Evolutionary conservation across 1,284 basidiomycete genomes (phyloP).

Genomic region (Boletellus dicymbophilus): DNA sequence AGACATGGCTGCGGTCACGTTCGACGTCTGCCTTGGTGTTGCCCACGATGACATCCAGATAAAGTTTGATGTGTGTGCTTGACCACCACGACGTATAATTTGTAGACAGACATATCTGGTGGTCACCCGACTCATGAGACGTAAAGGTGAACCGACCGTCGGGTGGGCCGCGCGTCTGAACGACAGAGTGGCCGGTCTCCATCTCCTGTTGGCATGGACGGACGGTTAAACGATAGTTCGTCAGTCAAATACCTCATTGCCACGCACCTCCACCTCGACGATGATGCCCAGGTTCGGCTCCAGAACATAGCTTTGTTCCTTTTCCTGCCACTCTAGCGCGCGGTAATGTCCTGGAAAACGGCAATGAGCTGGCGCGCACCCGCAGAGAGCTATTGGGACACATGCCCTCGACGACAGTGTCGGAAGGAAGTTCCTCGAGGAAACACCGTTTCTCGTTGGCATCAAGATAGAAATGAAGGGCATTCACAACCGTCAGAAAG

Average conservation of each 20-base stretch:
- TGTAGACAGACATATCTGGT: constrained; percentile 93
- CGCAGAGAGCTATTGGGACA: constrained; percentile 2
- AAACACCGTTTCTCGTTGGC: constrained; percentile 94
- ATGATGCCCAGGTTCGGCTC: constrained; percentile 86
- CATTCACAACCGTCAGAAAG: constrained; percentile 24
- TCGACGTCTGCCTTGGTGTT: constrained; percentile 80
- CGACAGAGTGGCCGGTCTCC: constrained; percentile 73
- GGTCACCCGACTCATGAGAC: constrained; percentile 95
- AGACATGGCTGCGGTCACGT: constrained; percentile 86
- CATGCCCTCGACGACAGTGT: constrained; percentile 95
- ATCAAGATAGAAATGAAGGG: constrained; percentile 90
- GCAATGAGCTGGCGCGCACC: constrained; percentile 8
- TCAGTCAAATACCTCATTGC: constrained; percentile 2
- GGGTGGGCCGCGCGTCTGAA: constrained; percentile 85
- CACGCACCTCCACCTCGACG: constrained; percentile 82
- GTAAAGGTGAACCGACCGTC: constrained; percentile 97
- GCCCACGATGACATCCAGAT: constrained; percentile 93
- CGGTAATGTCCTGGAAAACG: constrained; percentile 80
- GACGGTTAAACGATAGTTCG: constrained; percentile 3
- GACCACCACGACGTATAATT: constrained; percentile 88
- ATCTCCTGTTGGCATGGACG: constrained; percentile 59
- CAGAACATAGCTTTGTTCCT: constrained; percentile 65
- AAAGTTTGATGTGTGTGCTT: constrained; percentile 89
- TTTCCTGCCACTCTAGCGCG: constrained; percentile 89
- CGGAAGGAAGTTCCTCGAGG: constrained; percentile 95